Evolutionary conservation across 192 early-diverging fungal species (phyloP).

Genomic region (Dimargaris verticillata): DNA sequence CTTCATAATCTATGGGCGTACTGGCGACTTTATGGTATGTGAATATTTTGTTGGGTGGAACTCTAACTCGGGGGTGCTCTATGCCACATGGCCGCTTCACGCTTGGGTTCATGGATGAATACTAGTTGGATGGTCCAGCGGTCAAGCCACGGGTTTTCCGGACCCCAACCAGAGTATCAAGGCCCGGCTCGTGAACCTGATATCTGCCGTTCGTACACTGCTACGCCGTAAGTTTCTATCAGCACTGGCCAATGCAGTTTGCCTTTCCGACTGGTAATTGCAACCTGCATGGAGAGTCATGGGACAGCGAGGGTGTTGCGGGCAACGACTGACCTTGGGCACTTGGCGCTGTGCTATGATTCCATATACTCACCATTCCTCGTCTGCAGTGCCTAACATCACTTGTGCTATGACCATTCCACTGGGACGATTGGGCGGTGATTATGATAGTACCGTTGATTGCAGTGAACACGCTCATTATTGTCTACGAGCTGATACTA

Average conservation of each 20-base stretch:
- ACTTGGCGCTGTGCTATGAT: background rate
- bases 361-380: background rate
- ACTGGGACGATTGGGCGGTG: background rate
- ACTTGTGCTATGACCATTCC: background rate
- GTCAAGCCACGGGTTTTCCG: slow-evolving; percentile 38
- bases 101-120: no score
- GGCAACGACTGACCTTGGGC: background rate
- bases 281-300: background rate
- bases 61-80: no score
- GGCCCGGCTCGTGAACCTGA: slow-evolving; percentile 67
- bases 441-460: slow-evolving; percentile 54
- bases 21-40: no score
- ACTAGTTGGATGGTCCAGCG: slow-evolving; percentile 52
- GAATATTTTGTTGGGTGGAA: no score
- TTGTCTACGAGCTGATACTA: slow-evolving; percentile 65
- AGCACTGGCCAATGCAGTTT: background rate
- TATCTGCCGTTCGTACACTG: slow-evolving; percentile 76
- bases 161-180: slow-evolving; percentile 55
- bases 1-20: no score
- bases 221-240: slow-evolving; percentile 50
- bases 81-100: no score
- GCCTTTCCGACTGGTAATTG: no score
- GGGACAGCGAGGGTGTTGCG: background rate
- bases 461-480: slow-evolving; percentile 57
- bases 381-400: background rate